Conservation (phyloP, 2,329 filamentous ascomycete genomes). For the Pseudocercospora vitis region DNA sequence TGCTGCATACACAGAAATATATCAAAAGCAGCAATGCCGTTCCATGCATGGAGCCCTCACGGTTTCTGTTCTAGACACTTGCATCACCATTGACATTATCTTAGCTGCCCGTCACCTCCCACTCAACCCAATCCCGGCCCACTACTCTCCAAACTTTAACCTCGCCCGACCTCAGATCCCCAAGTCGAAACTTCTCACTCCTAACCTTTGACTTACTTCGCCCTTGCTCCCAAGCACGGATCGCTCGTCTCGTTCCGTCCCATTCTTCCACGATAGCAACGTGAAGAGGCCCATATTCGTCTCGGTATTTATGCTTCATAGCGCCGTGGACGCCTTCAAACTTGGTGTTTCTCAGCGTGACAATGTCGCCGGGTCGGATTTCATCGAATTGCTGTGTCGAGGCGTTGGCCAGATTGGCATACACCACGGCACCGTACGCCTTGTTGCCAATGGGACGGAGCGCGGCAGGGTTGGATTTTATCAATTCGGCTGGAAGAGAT, state of each 20-base stretch:
- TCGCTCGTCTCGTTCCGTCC: constrained; percentile 98
- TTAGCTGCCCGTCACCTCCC: constrained; percentile 57
- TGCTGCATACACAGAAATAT: background rate
- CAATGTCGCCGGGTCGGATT: constrained; percentile 88
- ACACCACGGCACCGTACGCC: constrained; percentile 87
- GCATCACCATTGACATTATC: no score
- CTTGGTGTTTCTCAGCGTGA: constrained; percentile 86
- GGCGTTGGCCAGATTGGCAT: constrained; percentile 92
- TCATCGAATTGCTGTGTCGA: constrained; percentile 87
- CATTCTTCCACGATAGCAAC: constrained; percentile 91
- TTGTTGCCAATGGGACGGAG: constrained; percentile 83
- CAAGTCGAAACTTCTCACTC: constrained; percentile 89
- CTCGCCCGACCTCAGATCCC: constrained; percentile 87
- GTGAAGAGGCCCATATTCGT: constrained; percentile 73
- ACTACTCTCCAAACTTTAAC: constrained; percentile 97
- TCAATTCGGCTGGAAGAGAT: constrained; percentile 73
- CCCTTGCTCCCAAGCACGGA: constrained; percentile 92
- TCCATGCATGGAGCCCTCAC: background rate
- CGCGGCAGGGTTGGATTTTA: constrained; percentile 65
- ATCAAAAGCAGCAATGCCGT: background rate
- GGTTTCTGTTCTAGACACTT: constrained; percentile 3
- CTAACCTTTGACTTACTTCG: constrained; percentile 85
- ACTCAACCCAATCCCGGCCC: constrained; percentile 87
- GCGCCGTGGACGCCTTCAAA: constrained; percentile 86
- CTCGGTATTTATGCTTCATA: constrained; percentile 90